Conservation (phyloP, 129 eudicot species). For the Saposhnikovia divaricata region DNA sequence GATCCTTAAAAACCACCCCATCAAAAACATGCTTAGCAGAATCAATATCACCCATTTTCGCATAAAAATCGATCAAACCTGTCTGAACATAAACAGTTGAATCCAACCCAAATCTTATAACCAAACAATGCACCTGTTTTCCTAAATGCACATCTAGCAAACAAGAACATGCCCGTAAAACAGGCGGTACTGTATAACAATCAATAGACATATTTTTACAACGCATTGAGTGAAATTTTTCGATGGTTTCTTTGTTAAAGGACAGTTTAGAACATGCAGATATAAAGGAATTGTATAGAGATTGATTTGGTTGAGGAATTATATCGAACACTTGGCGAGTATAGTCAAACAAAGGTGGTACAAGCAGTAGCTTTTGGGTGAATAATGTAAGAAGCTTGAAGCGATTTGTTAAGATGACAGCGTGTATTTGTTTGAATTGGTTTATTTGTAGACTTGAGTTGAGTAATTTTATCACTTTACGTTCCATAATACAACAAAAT, state of each 20-base stretch:
- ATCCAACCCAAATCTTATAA: conserved; percentile 30
- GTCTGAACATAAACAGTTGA: conserved; percentile 31
- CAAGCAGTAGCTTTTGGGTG: neutral
- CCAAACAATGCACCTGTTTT: conserved; percentile 42
- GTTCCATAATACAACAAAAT: conserved; percentile 9
- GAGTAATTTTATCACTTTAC: conserved; percentile 1
- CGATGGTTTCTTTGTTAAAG: conserved; percentile 9
- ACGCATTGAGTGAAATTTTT: conserved; percentile 15
- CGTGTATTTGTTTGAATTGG: conserved; percentile 26
- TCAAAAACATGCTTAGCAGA: conserved; percentile 21
- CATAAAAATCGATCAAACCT: conserved; percentile 47
- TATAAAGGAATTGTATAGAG: conserved; percentile 17
- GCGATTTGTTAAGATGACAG: conserved; percentile 2
- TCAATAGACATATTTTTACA: conserved; percentile 1
- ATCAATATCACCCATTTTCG: conserved; percentile 28
- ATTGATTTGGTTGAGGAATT: conserved; percentile 23
- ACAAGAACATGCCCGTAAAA: conserved; percentile 37
- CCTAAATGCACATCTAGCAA: conserved; percentile 36
- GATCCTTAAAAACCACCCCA: conserved; percentile 16
- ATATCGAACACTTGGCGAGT: conserved; percentile 26
- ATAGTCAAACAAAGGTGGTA: conserved; percentile 2
- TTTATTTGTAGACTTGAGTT: conserved; percentile 6
- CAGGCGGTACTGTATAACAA: conserved; percentile 23
- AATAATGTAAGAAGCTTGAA: conserved; percentile 12
- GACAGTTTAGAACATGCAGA: conserved; percentile 17